phyloP scores from a whole-genome alignment of 208 protist genomes.

The Herpetomonas samuelpessoai region DNA sequence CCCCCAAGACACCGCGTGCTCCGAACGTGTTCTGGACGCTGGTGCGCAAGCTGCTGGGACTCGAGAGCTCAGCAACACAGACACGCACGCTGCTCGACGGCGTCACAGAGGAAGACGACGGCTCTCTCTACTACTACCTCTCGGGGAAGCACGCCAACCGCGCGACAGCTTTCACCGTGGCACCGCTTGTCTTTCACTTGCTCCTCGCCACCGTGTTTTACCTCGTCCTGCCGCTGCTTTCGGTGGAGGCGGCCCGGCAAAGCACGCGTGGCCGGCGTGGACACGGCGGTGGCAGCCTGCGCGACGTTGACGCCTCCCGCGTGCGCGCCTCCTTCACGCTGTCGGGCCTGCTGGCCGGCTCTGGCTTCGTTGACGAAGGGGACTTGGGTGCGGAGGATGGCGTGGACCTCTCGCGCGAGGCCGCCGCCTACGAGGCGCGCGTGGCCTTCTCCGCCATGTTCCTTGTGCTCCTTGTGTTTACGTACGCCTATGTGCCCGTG shows the following conservation, averaged over 20 bases:
- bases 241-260: slow-evolving; percentile 3
- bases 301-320: not conserved
- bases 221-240: slow-evolving; percentile 26
- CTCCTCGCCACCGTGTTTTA: slow-evolving; percentile 33
- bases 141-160: not conserved
- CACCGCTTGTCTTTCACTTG: slow-evolving; percentile 22
- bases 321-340: not conserved
- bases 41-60: slow-evolving; percentile 13
- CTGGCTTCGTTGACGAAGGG: not conserved
- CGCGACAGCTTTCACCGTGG: slow-evolving; percentile 2
- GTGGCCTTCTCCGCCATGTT: slow-evolving; percentile 32
- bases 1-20: slow-evolving; percentile 14
- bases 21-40: slow-evolving; percentile 8
- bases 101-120: too few relatives aligned
- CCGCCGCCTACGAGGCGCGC: slow-evolving; percentile 21
- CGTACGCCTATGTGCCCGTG: slow-evolving; percentile 17
- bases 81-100: too few relatives aligned
- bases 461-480: slow-evolving; percentile 38
- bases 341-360: not conserved
- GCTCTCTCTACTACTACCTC: not conserved
- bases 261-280: not conserved
- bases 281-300: not conserved
- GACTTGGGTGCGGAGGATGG: not conserved
- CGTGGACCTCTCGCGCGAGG: slow-evolving; percentile 11
- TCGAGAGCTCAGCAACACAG: too few relatives aligned